Conservation (phyloP, 139 green algal species). For the Pleodorina starrii region DNA sequence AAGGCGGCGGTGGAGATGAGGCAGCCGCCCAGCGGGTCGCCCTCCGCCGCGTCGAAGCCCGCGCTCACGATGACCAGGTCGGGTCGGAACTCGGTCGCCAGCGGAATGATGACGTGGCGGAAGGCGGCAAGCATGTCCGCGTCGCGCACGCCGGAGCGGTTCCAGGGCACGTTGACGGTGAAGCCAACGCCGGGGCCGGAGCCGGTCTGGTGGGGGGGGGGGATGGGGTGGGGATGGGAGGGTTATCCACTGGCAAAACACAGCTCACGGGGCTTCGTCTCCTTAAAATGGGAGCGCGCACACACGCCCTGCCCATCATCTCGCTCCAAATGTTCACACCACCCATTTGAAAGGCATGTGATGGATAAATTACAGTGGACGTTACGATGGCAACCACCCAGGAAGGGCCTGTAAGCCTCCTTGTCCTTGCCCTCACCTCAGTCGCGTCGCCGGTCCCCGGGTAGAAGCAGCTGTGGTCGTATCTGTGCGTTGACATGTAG, state of each 20-base stretch:
- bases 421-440: slow-evolving; percentile 30
- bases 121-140: slow-evolving; percentile 83
- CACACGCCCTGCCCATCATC: no score
- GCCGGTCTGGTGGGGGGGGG: slow-evolving; percentile 9
- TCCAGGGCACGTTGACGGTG: slow-evolving; percentile 85
- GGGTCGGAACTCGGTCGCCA: slow-evolving; percentile 78
- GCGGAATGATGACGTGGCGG: slow-evolving; percentile 64
- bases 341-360: no score
- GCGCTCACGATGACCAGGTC: slow-evolving; percentile 82
- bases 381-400: no score
- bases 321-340: no score
- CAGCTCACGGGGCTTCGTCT: no score
- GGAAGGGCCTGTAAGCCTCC: no score
- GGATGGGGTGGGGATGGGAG: not conserved
- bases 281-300: no score
- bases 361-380: no score
- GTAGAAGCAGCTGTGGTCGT: slow-evolving; percentile 72
- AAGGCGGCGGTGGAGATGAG: slow-evolving; percentile 76
- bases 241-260: no score
- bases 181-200: slow-evolving; percentile 67
- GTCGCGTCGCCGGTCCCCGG: slow-evolving; percentile 68
- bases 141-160: slow-evolving; percentile 61
- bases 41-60: slow-evolving; percentile 85
- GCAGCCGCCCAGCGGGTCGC: slow-evolving; percentile 80
- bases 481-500: slow-evolving; percentile 85